Base-by-base conservation (phyloP, 345 rosid genomes). In the Rhodamnia rubescens region DNA sequence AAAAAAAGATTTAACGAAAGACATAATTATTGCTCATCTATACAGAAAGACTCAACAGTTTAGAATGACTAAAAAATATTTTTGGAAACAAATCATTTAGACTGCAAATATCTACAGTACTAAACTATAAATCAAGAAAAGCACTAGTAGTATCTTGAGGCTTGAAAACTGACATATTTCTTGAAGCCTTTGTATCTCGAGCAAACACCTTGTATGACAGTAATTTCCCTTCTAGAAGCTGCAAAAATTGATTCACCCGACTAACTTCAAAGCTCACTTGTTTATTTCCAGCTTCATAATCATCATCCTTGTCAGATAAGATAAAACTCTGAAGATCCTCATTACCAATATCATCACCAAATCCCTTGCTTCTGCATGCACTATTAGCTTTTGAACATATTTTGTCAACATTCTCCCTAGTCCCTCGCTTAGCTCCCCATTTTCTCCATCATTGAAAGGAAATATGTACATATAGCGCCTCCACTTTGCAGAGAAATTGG, bases 401-500 rank as follows among this genome's bases (percentile, higher is more conserved):
- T 82, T 83, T 85, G 87, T 87, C 88, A 82, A 15, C 78, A 74
- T 85, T 83, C 59, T 87, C 85, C 85, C 50, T 92, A 81, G 47
- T 88, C 85, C 88, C 83, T 82, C 57, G 56, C 87, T 83, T 85
- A 86, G 87, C 80, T 89, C 92, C 57, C 53, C 83, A 81, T 86
- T 84, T 87, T 93, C 95, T 69, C 91, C 90, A 81, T 86, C 89
- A 86, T 88, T 92, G 58, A 97, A 86, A 75, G 99, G 99, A 90
- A 96, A 95, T 29, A 94, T 91, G 88, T 97, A 97, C 61, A 95
- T 90, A 90, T 97, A 97, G 55, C 93, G 95, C 90, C 98, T 96
- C 99, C 99, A 96, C 88, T 93, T 96, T 82, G 99, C 99, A 86
- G 98, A 93, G 87, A 97, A 96, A 89, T 97, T 97, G 44, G 99